Conservation (phyloP, 768 basidiomycete species). For the Leccinellum rugosiceps region DNA sequence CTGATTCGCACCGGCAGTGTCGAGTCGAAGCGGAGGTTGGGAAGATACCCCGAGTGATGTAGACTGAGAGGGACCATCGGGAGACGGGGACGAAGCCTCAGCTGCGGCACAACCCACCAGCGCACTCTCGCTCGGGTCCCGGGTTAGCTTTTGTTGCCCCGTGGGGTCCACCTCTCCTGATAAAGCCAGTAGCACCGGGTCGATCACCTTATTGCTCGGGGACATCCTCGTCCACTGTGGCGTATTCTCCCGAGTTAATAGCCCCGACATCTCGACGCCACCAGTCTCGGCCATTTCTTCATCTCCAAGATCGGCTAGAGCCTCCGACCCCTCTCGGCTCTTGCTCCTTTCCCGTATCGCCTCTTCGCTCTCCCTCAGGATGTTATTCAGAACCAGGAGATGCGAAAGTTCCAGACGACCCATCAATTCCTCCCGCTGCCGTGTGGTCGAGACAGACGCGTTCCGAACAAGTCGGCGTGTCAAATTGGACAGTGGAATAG, state of each 20-base stretch:
- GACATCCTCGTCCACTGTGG: not conserved
- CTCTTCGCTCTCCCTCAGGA: slow-evolving; percentile 33
- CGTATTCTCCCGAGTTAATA: not conserved
- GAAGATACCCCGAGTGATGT: not conserved
- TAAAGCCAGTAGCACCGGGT: slow-evolving; percentile 29
- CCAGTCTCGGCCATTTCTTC: not conserved
- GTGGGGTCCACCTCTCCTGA: slow-evolving; percentile 14
- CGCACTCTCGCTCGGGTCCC: not conserved
- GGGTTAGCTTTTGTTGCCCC: not conserved
- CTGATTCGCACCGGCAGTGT: not conserved
- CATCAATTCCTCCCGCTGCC: slow-evolving; percentile 27
- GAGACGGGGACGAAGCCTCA: not conserved
- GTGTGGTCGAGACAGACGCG: not conserved
- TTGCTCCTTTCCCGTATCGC: slow-evolving; percentile 3
- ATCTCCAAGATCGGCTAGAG: slow-evolving; percentile 1
- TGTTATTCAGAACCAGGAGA: slow-evolving; percentile 34
- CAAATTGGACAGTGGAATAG: not conserved
- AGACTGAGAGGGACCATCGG: not conserved
- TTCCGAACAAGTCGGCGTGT: not conserved
- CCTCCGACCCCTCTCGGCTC: slow-evolving; percentile 9
- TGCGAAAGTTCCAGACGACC: slow-evolving; percentile 27
- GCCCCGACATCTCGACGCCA: not conserved
- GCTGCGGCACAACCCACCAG: not conserved
- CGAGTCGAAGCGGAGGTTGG: not conserved
- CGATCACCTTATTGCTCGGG: slow-evolving; percentile 23